Evolutionary conservation across 495 filamentous ascomycete species (phyloP).

Genomic region (Collariella sp.): DNA sequence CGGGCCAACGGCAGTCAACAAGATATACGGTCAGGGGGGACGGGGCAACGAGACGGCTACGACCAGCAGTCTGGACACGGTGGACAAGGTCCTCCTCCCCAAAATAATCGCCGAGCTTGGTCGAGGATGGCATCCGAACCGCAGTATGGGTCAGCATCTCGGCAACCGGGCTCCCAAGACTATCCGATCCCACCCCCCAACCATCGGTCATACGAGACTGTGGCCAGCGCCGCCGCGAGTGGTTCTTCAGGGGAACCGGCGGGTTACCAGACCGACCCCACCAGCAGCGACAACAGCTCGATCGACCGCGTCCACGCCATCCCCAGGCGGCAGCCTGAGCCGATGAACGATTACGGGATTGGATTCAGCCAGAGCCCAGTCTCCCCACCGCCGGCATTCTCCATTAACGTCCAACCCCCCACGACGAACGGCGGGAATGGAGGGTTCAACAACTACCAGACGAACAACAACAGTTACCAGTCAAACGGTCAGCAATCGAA

Average conservation of each 20-base stretch:
- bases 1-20: slow-evolving; percentile 34
- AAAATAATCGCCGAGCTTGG: slow-evolving; percentile 33
- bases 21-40: slow-evolving; percentile 25
- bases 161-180: slow-evolving; percentile 37
- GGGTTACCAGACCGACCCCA: slow-evolving; percentile 77
- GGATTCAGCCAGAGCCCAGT: slow-evolving; percentile 32
- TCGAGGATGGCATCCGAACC: slow-evolving; percentile 41
- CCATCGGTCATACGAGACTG: slow-evolving; percentile 74
- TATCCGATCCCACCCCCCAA: slow-evolving; percentile 61
- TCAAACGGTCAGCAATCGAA: too few species aligned
- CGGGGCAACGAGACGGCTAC: slow-evolving; percentile 49
- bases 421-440: slow-evolving; percentile 3
- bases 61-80: slow-evolving; percentile 29
- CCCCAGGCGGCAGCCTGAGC: slow-evolving; percentile 39
- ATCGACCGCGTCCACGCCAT: slow-evolving; percentile 61
- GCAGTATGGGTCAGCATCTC: slow-evolving; percentile 26
- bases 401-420: slow-evolving; percentile 18
- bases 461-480: background rate
- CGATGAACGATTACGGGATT: slow-evolving; percentile 41
- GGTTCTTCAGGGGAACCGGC: slow-evolving; percentile 62
- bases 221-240: slow-evolving; percentile 62
- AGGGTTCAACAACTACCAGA: slow-evolving; percentile 6
- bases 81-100: slow-evolving; percentile 30
- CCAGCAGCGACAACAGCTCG: slow-evolving; percentile 82
- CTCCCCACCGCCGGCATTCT: slow-evolving; percentile 31